Percentiles rank a stretch among this genome's conserved stretches.
Conservation (phyloP, 208 protist genomes). For the Trypanosoma brucei region DNA sequence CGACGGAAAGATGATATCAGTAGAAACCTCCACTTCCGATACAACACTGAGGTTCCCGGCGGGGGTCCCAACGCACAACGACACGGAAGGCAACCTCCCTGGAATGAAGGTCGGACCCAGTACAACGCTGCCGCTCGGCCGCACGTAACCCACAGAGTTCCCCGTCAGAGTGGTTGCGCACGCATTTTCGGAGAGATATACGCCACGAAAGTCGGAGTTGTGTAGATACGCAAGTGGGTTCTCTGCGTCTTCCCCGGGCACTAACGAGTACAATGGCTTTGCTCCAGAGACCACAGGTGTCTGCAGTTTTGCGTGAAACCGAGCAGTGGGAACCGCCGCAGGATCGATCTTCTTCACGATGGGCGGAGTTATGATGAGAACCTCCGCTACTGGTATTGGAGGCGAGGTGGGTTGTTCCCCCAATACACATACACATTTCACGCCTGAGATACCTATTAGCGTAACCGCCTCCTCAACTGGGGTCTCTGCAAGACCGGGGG, state of each 20-base stretch:
- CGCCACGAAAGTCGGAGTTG: conserved; percentile 22
- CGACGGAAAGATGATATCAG: conserved; percentile 38
- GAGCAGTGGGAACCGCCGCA: conserved; percentile 33
- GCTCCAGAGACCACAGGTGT: conserved; percentile 9
- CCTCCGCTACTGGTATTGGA: conserved; percentile 21
- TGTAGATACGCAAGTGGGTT: conserved; percentile 37
- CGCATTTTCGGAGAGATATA: conserved; percentile 43
- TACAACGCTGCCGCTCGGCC: conserved; percentile 15
- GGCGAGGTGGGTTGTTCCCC: conserved; percentile 5
- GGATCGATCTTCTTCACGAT: conserved; percentile 27
- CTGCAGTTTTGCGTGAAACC: conserved; percentile 38
- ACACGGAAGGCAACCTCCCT: conserved; percentile 14
- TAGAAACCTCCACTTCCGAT: conserved; percentile 25
- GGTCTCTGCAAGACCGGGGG: conserved; percentile 11
- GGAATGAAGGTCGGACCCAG: conserved; percentile 24
- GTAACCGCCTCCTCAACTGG: conserved; percentile 5
- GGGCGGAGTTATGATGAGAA: conserved; percentile 56
- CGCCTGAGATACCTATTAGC: conserved; percentile 25
- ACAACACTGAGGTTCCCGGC: conserved; percentile 27
- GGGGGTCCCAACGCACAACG: conserved; percentile 39
- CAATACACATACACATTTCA: conserved; percentile 52
- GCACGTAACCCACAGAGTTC: conserved; percentile 20
- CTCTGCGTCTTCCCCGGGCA: conserved; percentile 29
- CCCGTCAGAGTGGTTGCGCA: conserved; percentile 22
- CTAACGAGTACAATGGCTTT: conserved; percentile 53